phyloP scores from a whole-genome alignment of 345 rosid genomes.

The Gossypium stocksii region DNA sequence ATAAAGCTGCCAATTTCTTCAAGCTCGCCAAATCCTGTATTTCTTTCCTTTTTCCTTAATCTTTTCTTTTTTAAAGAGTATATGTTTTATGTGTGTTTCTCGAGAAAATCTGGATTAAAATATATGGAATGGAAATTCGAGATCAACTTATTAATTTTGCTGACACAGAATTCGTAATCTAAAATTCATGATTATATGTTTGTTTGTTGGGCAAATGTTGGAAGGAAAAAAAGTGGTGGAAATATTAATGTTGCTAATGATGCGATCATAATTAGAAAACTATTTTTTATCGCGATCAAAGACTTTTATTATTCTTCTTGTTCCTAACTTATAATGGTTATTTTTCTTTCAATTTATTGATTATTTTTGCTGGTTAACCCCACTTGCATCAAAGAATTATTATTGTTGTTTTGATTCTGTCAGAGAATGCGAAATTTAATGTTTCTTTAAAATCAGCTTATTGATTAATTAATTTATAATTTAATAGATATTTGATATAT shows the following conservation, averaged over 20 bases:
- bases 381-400: not conserved
- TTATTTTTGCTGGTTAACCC: not conserved
- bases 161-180: not conserved
- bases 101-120: constrained; percentile 6
- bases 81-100: constrained; percentile 1
- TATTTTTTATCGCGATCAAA: not conserved
- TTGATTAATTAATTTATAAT: not conserved
- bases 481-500: not conserved
- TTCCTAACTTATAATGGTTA: not conserved
- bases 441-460: not conserved
- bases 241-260: not conserved
- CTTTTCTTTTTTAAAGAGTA: not conserved
- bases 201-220: not conserved
- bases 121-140: not conserved
- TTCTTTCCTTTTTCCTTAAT: not conserved
- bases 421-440: not conserved
- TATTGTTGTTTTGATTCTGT: not conserved
- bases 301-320: not conserved
- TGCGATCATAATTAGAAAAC: not conserved
- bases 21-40: constrained; percentile 72
- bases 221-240: not conserved
- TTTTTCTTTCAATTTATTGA: not conserved
- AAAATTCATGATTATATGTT: not conserved
- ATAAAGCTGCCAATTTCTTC: constrained; percentile 65
- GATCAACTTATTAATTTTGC: not conserved